Evolutionary conservation across 495 filamentous ascomycete genomes (phyloP).

Genomic region (Annulohypoxylon moriforme): DNA sequence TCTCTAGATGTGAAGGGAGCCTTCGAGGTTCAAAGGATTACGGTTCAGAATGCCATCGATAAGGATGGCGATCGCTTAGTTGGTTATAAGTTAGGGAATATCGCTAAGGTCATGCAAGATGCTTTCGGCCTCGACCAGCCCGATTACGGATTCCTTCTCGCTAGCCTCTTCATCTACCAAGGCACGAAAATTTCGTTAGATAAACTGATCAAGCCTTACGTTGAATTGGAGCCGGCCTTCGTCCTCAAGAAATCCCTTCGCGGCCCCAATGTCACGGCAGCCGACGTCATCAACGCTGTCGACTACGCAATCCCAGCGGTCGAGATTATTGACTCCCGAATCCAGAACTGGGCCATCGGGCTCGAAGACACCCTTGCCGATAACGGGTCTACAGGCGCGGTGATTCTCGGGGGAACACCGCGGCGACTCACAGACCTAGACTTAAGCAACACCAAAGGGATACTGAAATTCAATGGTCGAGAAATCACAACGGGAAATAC

Average conservation of each 20-base stretch:
- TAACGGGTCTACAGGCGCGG: conserved; percentile 7
- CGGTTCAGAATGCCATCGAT: conserved; percentile 3
- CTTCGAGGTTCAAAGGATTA: conserved; percentile 10
- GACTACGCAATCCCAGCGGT: conserved; percentile 10
- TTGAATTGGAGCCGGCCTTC: conserved; percentile 7
- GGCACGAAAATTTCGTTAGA: conserved; percentile 9
- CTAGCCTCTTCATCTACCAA: conserved; percentile 6
- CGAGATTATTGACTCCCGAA: conserved; percentile 6
- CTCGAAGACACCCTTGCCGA: conserved; percentile 6
- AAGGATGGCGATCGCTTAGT: conserved; percentile 9
- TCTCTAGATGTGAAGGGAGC: conserved; percentile 9
- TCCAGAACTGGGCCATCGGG: conserved; percentile 11
- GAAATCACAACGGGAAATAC: conserved; percentile 10
- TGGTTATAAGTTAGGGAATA: conserved; percentile 8
- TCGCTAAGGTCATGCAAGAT: conserved; percentile 13
- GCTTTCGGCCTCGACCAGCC: conserved; percentile 12
- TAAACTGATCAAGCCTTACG: conserved; percentile 6
- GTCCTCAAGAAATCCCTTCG: conserved; percentile 8
- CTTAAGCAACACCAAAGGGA: conserved; percentile 4
- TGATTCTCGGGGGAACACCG: conserved; percentile 10
- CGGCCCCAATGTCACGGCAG: conserved; percentile 2
- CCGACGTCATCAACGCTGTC: conserved; percentile 6
- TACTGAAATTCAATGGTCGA: conserved; percentile 3
- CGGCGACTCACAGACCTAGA: conserved; percentile 8
- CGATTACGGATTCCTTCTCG: conserved; percentile 12